A percentile compares a stretch with the other conserved stretches of the same genome.
phyloP scores from a whole-genome alignment of 2,329 filamentous ascomycete genomes.

The Pseudogymnoascus sp. region DNA sequence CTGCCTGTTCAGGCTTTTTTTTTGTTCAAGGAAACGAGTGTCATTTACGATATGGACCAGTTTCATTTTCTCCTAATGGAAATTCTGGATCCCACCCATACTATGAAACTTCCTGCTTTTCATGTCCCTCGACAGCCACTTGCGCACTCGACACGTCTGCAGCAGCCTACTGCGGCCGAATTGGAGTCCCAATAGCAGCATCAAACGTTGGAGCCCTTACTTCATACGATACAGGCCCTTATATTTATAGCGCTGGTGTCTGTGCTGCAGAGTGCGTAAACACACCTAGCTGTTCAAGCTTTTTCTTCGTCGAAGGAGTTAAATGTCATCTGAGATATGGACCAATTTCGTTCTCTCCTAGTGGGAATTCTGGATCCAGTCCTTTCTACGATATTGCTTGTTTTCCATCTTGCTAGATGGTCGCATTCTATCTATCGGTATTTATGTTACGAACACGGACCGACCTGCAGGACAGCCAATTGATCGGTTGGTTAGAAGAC shows the following conservation, averaged over 20 bases:
- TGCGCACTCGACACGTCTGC: background rate
- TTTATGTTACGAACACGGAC: no score
- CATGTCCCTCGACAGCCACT: background rate
- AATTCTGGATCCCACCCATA: no score
- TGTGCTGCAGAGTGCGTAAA: background rate
- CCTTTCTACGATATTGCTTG: background rate
- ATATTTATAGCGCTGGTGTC: background rate
- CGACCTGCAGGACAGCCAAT: no score
- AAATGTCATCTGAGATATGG: background rate
- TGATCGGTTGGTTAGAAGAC: no score
- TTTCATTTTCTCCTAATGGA: no score
- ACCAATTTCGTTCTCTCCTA: background rate
- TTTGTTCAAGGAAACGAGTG: no score
- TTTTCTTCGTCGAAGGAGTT: background rate
- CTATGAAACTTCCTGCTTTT: background rate
- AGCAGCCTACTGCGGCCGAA: background rate
- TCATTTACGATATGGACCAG: no score
- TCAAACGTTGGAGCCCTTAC: background rate
- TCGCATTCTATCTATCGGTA: background rate
- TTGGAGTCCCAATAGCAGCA: background rate
- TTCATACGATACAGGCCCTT: background rate
- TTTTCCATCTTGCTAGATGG: background rate
- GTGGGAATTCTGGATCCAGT: background rate
- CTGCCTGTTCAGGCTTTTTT: no score
- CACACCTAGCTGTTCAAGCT: background rate